Percentiles rank a stretch among this genome's conserved stretches.
Evolutionary conservation across 345 rosid species (phyloP).

Genomic region (Linum trigynum): DNA sequence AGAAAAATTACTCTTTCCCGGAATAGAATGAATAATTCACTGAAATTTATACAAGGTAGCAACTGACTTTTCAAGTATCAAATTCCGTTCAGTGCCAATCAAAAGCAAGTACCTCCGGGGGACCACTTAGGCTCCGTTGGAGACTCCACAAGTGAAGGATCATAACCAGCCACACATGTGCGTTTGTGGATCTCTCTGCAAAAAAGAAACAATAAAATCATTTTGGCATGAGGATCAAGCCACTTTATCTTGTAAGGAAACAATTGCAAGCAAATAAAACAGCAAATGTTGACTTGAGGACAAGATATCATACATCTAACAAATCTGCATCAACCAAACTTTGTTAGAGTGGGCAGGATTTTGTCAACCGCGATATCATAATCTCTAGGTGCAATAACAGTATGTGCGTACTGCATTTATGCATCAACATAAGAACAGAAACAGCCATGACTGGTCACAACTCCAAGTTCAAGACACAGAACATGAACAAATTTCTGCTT

Average conservation of each 20-base stretch:
- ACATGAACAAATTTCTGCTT: constrained; percentile 12
- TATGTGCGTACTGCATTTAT: background rate
- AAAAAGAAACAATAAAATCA: constrained; percentile 9
- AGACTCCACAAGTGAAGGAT: constrained; percentile 65
- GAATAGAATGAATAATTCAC: background rate
- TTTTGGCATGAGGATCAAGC: background rate
- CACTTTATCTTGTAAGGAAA: background rate
- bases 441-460: background rate
- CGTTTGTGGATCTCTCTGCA: constrained; percentile 56
- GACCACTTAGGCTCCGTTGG: constrained; percentile 98
- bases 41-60: background rate
- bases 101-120: constrained; percentile 41
- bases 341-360: background rate
- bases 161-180: constrained; percentile 69
- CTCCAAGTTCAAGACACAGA: background rate
- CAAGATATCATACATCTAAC: background rate
- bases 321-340: background rate
- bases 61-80: background rate
- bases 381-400: background rate
- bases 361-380: too few relatives aligned
- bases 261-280: background rate
- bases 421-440: background rate
- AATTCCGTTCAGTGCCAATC: background rate
- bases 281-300: too few relatives aligned
- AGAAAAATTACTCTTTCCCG: too few relatives aligned